Evolutionary conservation across 352 stramenopile genomes (phyloP), one percentile per base, ranked within the genome.

Genomic region (Hyaloperonospora brassicae): DNA sequence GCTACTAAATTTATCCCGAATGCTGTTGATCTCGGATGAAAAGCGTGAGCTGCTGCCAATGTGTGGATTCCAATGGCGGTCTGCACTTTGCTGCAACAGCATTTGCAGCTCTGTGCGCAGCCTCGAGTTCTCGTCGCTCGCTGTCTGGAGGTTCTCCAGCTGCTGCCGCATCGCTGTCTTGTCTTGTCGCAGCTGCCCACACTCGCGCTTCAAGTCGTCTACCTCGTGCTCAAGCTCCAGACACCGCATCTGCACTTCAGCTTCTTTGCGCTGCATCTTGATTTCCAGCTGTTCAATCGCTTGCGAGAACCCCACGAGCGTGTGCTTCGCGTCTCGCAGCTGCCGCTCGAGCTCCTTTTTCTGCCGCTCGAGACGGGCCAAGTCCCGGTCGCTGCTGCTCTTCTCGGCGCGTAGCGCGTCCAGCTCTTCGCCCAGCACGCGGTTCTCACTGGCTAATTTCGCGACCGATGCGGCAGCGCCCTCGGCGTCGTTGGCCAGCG

Each of bases 221-320:
- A 85, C 51, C 23, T 82, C 56, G 11, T 84, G 68, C 38, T 89
- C 79, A 24, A 85, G 57, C 24, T 73, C 63, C 31, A 87, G 57
- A 23, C 54, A 75, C n/a, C 54, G 60, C 9, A 72, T 81, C 61
- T 84, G 72, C 31, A 75, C 71, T 40, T 89, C 72, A 0, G 76
- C 68, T 23, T 86, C 76, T 27, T 83, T 76, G 45, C 79, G 79
- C 57, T 87, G 79, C 66, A 86, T 78, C 62, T 87, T 89, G 40
- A 84, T 75, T 55, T 89, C 79, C 34, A 89, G 62, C 57, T 89
- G 76, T 42, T 89, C 79, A 23, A 89, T 72, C 21, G 79, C 76
- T 34, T 89, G 72, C 30, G 70, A 72, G 49, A 87, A 86, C n/a
- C 69, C 58, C 23, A 64, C 63, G 38, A 89, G 71, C 34, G 70